phyloP scores from a whole-genome alignment of 1,284 basidiomycete genomes.

The Ganoderma lingzhi region DNA sequence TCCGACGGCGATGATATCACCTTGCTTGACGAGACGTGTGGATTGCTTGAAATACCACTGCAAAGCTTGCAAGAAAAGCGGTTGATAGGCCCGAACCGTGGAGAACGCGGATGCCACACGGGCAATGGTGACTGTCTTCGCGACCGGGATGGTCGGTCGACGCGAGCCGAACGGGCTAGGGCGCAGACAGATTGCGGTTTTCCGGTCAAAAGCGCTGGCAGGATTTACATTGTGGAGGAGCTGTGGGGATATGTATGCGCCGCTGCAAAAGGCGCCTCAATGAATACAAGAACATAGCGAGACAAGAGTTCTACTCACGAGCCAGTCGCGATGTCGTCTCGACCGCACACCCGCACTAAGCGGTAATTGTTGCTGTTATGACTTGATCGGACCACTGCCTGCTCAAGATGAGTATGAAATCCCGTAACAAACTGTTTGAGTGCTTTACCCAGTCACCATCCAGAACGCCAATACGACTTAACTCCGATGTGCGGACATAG shows the following conservation, averaged over 20 bases:
- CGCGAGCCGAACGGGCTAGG: conserved; percentile 63
- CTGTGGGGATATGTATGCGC: conserved; percentile 56
- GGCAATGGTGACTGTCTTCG: conserved; percentile 80
- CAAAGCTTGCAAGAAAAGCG: conserved; percentile 73
- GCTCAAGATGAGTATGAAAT: neutral
- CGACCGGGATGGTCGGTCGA: conserved; percentile 73
- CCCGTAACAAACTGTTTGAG: neutral
- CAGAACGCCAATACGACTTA: conserved; percentile 35
- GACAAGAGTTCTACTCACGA: conserved; percentile 38
- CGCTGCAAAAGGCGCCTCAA: conserved; percentile 17
- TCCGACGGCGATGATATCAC: conserved; percentile 83
- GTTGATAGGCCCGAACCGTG: conserved; percentile 78
- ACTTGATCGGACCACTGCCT: conserved; percentile 30
- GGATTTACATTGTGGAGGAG: conserved; percentile 62
- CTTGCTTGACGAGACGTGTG: conserved; percentile 75
- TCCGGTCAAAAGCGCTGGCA: conserved; percentile 34
- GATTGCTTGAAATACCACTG: conserved; percentile 70
- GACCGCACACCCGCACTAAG: conserved; percentile 64
- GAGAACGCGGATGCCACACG: conserved; percentile 86
- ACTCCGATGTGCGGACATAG: conserved; percentile 35
- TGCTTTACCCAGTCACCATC: conserved; percentile 65
- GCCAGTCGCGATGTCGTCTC: conserved; percentile 51
- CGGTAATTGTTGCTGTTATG: conserved; percentile 40
- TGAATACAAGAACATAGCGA: neutral
- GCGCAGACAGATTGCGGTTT: conserved; percentile 47